Conservation (phyloP, 225 moss, liverwort and hornwort species). For the Antitrichia curtipendula region DNA sequence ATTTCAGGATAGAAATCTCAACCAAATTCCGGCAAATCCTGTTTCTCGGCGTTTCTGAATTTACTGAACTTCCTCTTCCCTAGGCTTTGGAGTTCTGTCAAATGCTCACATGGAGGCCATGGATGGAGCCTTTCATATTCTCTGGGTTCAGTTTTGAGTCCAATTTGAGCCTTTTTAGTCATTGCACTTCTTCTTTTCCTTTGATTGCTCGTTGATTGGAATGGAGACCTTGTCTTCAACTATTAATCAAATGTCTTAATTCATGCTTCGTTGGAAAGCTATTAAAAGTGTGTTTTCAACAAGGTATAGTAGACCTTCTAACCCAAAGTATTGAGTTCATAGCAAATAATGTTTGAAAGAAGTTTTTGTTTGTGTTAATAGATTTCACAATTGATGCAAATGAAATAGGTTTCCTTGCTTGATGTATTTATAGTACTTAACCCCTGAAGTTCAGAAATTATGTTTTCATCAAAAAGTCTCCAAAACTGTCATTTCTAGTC, state of each 20-base stretch:
- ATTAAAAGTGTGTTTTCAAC: no score
- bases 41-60: not conserved
- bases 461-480: no score
- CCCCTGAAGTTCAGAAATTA: no score
- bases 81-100: not conserved
- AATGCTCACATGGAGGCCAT: not conserved
- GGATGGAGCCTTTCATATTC: not conserved
- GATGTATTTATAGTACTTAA: not conserved
- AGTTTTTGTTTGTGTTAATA: no score
- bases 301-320: not conserved
- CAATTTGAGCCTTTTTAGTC: not conserved
- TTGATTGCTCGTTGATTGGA: not conserved
- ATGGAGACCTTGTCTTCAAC: not conserved
- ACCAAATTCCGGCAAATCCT: not conserved
- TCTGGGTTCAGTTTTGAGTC: not conserved
- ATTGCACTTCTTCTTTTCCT: not conserved
- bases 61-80: not conserved
- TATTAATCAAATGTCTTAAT: no score
- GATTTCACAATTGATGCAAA: no score
- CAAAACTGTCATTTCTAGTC: no score
- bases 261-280: no score
- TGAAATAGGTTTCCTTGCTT: not conserved
- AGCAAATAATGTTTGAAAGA: not conserved
- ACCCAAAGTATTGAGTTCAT: not conserved
- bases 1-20: not conserved